phyloP scores from a whole-genome alignment of 208 protist species.

The Trypanosoma conorhini region DNA sequence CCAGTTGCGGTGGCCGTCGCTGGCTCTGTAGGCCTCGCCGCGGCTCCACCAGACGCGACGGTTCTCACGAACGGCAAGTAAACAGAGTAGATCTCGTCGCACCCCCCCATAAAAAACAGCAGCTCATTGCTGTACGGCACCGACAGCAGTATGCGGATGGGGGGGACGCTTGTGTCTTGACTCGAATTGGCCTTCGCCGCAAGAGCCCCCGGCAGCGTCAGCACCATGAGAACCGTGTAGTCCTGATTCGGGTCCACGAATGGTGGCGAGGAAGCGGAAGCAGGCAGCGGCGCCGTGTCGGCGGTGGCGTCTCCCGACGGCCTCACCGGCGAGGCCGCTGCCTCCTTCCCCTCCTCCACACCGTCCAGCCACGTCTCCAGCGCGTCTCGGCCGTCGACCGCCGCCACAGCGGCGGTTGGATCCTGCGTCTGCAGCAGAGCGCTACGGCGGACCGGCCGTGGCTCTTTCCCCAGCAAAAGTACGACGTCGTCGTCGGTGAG shows the following conservation, averaged over 20 bases:
- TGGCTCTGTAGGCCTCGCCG: not conserved
- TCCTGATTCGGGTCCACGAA: conserved; percentile 23
- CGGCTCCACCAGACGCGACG: not conserved
- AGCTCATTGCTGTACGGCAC: conserved; percentile 38
- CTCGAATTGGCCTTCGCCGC: not conserved
- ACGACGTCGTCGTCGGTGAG: conserved; percentile 45
- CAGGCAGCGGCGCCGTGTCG: not conserved
- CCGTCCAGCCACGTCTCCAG: conserved; percentile 56
- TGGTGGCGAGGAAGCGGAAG: not conserved
- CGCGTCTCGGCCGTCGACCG: conserved; percentile 6
- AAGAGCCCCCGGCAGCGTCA: conserved; percentile 4
- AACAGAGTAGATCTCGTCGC: conserved; percentile 42
- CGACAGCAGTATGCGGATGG: conserved; percentile 17
- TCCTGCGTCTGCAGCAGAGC: not conserved
- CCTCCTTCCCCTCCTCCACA: conserved; percentile 17
- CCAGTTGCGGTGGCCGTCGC: not conserved
- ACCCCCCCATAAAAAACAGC: conserved; percentile 32
- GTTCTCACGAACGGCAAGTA: conserved; percentile 37
- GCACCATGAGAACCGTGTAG: conserved; percentile 32
- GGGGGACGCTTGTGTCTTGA: not conserved
- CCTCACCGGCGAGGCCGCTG: not conserved
- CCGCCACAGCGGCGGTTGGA: not conserved
- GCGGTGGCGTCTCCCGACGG: not conserved
- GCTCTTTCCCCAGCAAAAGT: conserved; percentile 38
- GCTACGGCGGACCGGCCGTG: not conserved